A percentile compares a stretch with the other conserved stretches of the same genome.
Evolutionary conservation across 176 grass and related monocot species (phyloP).

Genomic region (Avena insularis): DNA sequence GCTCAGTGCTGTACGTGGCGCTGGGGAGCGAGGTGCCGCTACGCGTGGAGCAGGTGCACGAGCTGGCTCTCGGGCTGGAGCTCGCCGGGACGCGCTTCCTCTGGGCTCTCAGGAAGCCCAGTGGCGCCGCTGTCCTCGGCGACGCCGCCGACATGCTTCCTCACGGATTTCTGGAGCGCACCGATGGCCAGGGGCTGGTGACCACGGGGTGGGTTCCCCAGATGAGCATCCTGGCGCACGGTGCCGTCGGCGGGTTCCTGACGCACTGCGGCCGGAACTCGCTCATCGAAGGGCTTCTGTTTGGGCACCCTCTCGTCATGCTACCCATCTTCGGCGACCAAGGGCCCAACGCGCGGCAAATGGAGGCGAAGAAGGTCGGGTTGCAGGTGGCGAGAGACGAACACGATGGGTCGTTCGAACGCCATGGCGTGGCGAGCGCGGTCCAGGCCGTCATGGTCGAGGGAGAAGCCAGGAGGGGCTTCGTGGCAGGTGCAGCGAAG

Average conservation of each 20-base stretch:
- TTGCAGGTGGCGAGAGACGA: too few relatives aligned
- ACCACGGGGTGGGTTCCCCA: background rate
- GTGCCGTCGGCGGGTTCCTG: too few relatives aligned
- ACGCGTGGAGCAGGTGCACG: background rate
- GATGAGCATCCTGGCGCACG: background rate
- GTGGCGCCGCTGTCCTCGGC: background rate
- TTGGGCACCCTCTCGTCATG: too few relatives aligned
- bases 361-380: too few relatives aligned
- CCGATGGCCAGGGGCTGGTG: background rate
- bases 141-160: background rate
- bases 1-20: background rate
- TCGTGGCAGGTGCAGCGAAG: too few relatives aligned
- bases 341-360: too few relatives aligned
- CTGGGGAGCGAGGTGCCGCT: slow-evolving; percentile 25
- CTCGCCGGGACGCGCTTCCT: background rate
- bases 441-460: too few relatives aligned
- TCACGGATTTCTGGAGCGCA: background rate
- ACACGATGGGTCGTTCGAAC: too few relatives aligned
- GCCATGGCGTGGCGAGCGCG: too few relatives aligned
- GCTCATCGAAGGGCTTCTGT: background rate
- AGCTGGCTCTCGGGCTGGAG: slow-evolving; percentile 16
- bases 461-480: too few relatives aligned
- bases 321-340: too few relatives aligned
- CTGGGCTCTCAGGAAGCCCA: slow-evolving; percentile 14
- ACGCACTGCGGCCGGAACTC: background rate